Evolutionary conservation across 768 basidiomycete genomes (phyloP).

Genomic region (Rhodotorula kratochvilovae): DNA sequence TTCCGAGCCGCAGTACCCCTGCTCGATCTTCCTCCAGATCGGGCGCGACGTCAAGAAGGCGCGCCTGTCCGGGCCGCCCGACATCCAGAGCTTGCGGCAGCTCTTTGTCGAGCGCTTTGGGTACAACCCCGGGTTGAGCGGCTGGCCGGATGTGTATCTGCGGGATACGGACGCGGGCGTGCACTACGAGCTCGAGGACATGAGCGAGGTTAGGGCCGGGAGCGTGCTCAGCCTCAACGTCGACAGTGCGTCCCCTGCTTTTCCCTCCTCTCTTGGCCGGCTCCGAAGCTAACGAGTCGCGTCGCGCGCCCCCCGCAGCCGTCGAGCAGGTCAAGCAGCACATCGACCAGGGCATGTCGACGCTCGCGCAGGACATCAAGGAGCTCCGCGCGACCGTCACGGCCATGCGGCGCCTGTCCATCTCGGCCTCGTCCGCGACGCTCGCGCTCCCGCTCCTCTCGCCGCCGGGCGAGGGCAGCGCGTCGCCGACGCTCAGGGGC

Average conservation of each 20-base stretch:
- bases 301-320: constrained; percentile 54
- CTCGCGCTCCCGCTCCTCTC: constrained; percentile 11
- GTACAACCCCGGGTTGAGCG: constrained; percentile 73
- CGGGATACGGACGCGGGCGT: constrained; percentile 87
- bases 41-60: constrained; percentile 48
- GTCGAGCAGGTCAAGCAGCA: constrained; percentile 99
- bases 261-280: too few relatives aligned
- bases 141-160: constrained; percentile 61
- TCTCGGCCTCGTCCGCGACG: constrained; percentile 46
- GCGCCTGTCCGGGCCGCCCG: constrained; percentile 55
- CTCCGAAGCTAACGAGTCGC: not conserved
- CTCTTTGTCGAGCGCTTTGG: constrained; percentile 92
- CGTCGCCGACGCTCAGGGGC: not conserved
- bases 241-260: constrained; percentile 72
- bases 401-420: constrained; percentile 56
- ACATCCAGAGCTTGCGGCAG: constrained; percentile 70
- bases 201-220: constrained; percentile 83
- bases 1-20: constrained; percentile 6
- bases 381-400: constrained; percentile 70
- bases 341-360: constrained; percentile 83
- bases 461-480: constrained; percentile 35
- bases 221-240: constrained; percentile 87
- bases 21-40: constrained; percentile 68
- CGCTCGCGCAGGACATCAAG: constrained; percentile 79
- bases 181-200: constrained; percentile 91